Evolutionary conservation across 352 stramenopile genomes (phyloP).

Genomic region (Phytophthora ohioensis): DNA sequence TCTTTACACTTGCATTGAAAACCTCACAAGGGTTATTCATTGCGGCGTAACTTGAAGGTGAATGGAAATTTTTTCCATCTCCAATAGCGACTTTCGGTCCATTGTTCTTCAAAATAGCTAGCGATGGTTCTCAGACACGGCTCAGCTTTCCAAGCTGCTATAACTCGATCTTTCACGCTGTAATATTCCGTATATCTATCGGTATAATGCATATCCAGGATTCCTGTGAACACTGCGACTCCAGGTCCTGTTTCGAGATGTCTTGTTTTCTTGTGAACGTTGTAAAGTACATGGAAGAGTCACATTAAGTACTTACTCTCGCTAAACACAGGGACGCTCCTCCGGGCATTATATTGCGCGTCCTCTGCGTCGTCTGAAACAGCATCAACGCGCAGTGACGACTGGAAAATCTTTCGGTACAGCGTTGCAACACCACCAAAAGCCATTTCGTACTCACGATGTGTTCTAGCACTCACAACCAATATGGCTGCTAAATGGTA

Average conservation of each 20-base stretch:
- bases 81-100: constrained; percentile 16
- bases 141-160: background rate
- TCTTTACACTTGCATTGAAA: constrained; percentile 16
- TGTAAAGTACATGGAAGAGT: constrained; percentile 3
- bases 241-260: background rate
- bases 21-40: constrained; percentile 14
- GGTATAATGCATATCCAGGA: constrained; percentile 16
- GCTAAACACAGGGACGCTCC: background rate
- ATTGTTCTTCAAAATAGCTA: constrained; percentile 17
- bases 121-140: background rate
- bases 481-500: constrained; percentile 1
- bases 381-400: background rate
- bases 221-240: background rate
- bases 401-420: background rate
- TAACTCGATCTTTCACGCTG: background rate
- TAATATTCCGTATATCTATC: constrained; percentile 5
- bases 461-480: constrained; percentile 3
- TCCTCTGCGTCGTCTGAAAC: constrained; percentile 6
- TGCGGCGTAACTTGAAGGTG: constrained; percentile 10
- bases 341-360: background rate
- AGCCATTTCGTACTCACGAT: background rate
- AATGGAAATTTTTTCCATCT: constrained; percentile 16
- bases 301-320: constrained; percentile 8
- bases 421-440: background rate
- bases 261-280: constrained; percentile 10